Conservation (phyloP, 2,329 filamentous ascomycete genomes). For the Phialocephala subalpina region DNA sequence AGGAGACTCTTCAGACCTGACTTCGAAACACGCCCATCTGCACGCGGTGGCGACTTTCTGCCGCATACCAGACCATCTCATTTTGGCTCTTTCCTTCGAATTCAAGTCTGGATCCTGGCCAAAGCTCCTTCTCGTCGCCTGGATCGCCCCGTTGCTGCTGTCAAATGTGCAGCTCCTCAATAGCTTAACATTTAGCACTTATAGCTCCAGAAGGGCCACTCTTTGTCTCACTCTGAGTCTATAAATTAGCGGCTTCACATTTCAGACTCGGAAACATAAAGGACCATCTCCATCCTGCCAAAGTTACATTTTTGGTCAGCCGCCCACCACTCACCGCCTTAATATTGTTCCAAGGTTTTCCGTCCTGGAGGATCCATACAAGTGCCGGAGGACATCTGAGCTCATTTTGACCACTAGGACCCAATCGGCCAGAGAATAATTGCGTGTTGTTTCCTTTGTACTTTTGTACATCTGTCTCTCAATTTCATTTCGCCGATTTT, state of each 20-base stretch:
- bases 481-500: slow-evolving; percentile 31
- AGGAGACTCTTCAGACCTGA: slow-evolving; percentile 12
- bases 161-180: slow-evolving; percentile 32
- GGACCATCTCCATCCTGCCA: slow-evolving; percentile 19
- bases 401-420: slow-evolving; percentile 27
- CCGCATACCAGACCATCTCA: slow-evolving; percentile 17
- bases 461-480: slow-evolving; percentile 37
- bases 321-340: slow-evolving; percentile 32
- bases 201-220: slow-evolving; percentile 27
- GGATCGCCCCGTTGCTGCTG: slow-evolving; percentile 27
- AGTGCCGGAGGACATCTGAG: slow-evolving; percentile 27
- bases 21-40: slow-evolving; percentile 22
- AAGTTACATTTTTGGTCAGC: slow-evolving; percentile 29
- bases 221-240: slow-evolving; percentile 32
- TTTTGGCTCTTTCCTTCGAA: slow-evolving; percentile 11
- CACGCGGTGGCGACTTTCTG: slow-evolving; percentile 25
- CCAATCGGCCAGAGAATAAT: slow-evolving; percentile 27
- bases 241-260: slow-evolving; percentile 37
- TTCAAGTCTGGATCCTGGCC: slow-evolving; percentile 25
- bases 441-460: slow-evolving; percentile 35
- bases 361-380: slow-evolving; percentile 32
- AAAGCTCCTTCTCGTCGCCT: slow-evolving; percentile 25
- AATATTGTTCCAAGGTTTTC: slow-evolving; percentile 25
- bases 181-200: slow-evolving; percentile 23
- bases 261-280: slow-evolving; percentile 32